phyloP scores from a whole-genome alignment of 371 early-diverging fungal genomes.

The Dichotomocladium elegans region DNA sequence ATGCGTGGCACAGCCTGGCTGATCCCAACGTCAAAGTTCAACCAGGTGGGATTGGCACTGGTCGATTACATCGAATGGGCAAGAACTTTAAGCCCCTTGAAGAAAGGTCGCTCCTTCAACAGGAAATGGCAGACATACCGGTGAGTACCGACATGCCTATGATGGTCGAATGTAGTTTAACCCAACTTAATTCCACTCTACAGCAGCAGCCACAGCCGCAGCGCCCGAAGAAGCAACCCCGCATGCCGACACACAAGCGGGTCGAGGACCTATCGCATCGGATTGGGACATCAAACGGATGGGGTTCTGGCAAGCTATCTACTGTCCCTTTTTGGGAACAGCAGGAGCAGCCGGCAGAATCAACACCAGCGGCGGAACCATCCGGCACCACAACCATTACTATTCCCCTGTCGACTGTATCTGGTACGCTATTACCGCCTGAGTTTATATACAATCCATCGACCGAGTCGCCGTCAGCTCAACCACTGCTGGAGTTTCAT shows the following conservation, averaged over 20 bases:
- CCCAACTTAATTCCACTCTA: background rate
- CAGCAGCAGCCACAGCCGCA: slow-evolving; percentile 1
- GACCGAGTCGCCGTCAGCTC: too few relatives aligned
- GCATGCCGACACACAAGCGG: too few relatives aligned
- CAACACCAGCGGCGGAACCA: too few relatives aligned
- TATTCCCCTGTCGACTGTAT: too few relatives aligned
- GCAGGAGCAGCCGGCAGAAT: background rate
- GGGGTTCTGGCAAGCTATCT: too few relatives aligned
- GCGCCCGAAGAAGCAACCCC: slow-evolving; percentile 5
- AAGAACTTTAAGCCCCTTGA: slow-evolving; percentile 35
- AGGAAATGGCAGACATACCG: slow-evolving; percentile 17
- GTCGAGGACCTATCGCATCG: too few relatives aligned
- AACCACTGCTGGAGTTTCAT: too few relatives aligned
- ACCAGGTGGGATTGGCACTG: slow-evolving; percentile 33
- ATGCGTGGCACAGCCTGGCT: slow-evolving; percentile 28
- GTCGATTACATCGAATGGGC: slow-evolving; percentile 36
- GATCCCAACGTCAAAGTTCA: slow-evolving; percentile 30
- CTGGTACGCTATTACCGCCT: too few relatives aligned
- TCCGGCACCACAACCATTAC: too few relatives aligned
- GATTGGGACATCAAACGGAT: too few relatives aligned
- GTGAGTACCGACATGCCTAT: slow-evolving; percentile 18
- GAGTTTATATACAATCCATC: too few relatives aligned
- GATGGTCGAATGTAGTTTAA: slow-evolving; percentile 4
- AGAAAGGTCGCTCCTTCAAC: slow-evolving; percentile 26
- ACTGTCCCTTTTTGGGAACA: too few relatives aligned